phyloP scores from a whole-genome alignment of 2,329 filamentous ascomycete species.

The Talaromyces verruculosus region DNA sequence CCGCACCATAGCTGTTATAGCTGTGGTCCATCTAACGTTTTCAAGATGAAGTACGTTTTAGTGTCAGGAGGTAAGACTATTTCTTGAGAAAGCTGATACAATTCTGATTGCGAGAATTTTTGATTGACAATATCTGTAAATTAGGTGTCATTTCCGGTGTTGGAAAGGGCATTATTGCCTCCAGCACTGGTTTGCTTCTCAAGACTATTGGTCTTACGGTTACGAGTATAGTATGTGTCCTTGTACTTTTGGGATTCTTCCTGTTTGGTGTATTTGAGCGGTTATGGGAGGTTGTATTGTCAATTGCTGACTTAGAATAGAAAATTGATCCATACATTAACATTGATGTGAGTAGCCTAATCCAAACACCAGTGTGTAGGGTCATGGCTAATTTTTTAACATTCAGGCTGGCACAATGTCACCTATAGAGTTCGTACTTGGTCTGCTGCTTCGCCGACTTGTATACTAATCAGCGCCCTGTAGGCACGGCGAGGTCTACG shows the following conservation, averaged over 20 bases:
- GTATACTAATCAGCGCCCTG: constrained; percentile 2
- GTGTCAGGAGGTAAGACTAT: constrained; percentile 64
- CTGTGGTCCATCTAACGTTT: constrained; percentile 12
- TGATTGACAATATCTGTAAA: neutral
- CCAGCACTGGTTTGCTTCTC: constrained; percentile 69
- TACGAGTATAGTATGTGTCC: constrained; percentile 14
- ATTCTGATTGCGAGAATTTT: neutral
- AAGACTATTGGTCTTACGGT: constrained; percentile 73
- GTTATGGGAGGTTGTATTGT: neutral
- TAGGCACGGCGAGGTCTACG: constrained; percentile 86
- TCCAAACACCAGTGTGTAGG: constrained; percentile 45
- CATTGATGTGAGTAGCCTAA: constrained; percentile 65
- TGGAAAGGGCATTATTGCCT: constrained; percentile 62
- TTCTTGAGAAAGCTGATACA: constrained; percentile 19
- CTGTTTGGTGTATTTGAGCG: neutral
- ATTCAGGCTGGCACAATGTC: constrained; percentile 19
- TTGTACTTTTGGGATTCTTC: neutral
- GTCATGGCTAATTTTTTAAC: constrained; percentile 52
- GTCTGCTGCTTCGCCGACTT: neutral
- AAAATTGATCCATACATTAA: constrained; percentile 75
- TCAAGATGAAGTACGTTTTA: constrained; percentile 69
- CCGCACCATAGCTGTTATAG: constrained; percentile 11
- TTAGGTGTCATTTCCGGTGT: constrained; percentile 44
- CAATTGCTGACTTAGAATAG: constrained; percentile 44
- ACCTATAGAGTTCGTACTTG: constrained; percentile 15